These are phyloP conservation scores for Collybia sordida DNA, from an alignment of 768 basidiomycete species.

Conservation along the genomic window DNA sequence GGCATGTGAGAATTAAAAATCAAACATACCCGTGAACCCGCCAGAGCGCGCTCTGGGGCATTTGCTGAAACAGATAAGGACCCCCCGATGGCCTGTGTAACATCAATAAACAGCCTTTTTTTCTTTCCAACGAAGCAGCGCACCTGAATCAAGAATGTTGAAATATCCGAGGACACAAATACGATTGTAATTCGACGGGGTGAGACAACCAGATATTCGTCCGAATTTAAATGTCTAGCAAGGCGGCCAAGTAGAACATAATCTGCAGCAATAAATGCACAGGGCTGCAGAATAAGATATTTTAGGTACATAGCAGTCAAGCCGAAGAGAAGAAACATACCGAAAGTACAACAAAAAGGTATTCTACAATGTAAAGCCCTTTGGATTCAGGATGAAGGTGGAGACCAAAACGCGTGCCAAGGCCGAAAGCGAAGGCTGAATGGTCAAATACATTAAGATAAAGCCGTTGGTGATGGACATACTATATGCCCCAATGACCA, in stretches of 20 bases:
- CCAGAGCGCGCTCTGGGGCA: conserved; percentile 22
- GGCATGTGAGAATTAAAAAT: neutral
- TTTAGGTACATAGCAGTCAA: neutral
- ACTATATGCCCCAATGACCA: conserved; percentile 64
- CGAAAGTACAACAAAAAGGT: conserved; percentile 60
- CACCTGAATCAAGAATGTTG: conserved; percentile 68
- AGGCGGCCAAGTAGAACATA: conserved; percentile 68
- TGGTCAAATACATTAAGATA: neutral
- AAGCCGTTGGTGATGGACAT: conserved; percentile 15
- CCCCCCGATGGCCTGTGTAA: conserved; percentile 47
- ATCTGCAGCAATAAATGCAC: conserved; percentile 71
- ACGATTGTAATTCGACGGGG: conserved; percentile 49
- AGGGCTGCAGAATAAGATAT: conserved; percentile 43
- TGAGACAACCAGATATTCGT: conserved; percentile 47
- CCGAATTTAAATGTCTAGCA: conserved; percentile 45
- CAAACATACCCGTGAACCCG: conserved; percentile 37
- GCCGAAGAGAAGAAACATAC: conserved; percentile 28
- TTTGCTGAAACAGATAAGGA: conserved; percentile 43
- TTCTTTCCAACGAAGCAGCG: neutral
- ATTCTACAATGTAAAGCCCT: conserved; percentile 53
- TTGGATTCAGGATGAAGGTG: conserved; percentile 52
- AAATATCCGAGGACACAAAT: conserved; percentile 64
- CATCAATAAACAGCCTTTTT: neutral
- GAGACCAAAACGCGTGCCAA: conserved; percentile 55
- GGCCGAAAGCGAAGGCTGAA: conserved; percentile 55